A percentile compares a stretch with the other conserved stretches of the same genome.
These are phyloP conservation scores for Ascochyta fabae DNA, from an alignment of 2,329 filamentous ascomycete genomes.

Conservation along the genomic window DNA sequence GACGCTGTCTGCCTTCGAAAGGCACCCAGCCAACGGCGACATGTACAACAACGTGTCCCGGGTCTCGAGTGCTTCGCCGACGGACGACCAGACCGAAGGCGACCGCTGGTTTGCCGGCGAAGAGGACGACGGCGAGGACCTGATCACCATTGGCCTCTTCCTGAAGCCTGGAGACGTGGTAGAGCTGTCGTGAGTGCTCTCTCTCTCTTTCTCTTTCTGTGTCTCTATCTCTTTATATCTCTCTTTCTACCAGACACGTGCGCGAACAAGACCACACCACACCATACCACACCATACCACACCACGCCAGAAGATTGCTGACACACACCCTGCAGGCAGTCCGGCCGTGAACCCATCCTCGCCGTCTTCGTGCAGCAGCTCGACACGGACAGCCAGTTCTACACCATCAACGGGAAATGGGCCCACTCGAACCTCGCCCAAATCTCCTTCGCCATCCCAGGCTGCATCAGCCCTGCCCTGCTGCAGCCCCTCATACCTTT, in stretches of 20 bases:
- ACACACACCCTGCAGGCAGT: constrained; percentile 11
- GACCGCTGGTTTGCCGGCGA: constrained; percentile 31
- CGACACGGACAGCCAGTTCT: constrained; percentile 54
- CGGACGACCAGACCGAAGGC: constrained; percentile 31
- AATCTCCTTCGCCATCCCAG: constrained; percentile 58
- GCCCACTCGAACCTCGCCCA: constrained; percentile 45
- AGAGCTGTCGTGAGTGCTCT: constrained; percentile 47
- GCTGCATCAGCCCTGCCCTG: constrained; percentile 54
- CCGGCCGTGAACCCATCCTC: constrained; percentile 51
- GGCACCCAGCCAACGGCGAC: constrained; percentile 32
- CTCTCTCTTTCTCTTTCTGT: too few relatives aligned
- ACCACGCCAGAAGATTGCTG: background rate
- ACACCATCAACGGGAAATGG: constrained; percentile 59
- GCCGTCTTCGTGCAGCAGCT: constrained; percentile 58
- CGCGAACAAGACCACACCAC: too few relatives aligned
- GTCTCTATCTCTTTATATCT: too few relatives aligned
- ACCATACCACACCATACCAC: too few relatives aligned
- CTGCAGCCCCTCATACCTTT: constrained; percentile 58
- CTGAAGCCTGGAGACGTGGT: constrained; percentile 58
- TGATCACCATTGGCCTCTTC: constrained; percentile 46
- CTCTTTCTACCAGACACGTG: background rate
- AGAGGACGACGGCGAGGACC: constrained; percentile 37
- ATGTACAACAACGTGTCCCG: constrained; percentile 36
- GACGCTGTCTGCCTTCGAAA: constrained; percentile 39
- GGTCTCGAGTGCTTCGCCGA: constrained; percentile 27